A percentile compares a stretch with the other conserved stretches of the same genome.
phyloP scores from a whole-genome alignment of 2,329 filamentous ascomycete species.

The Aspergillus ruber region DNA sequence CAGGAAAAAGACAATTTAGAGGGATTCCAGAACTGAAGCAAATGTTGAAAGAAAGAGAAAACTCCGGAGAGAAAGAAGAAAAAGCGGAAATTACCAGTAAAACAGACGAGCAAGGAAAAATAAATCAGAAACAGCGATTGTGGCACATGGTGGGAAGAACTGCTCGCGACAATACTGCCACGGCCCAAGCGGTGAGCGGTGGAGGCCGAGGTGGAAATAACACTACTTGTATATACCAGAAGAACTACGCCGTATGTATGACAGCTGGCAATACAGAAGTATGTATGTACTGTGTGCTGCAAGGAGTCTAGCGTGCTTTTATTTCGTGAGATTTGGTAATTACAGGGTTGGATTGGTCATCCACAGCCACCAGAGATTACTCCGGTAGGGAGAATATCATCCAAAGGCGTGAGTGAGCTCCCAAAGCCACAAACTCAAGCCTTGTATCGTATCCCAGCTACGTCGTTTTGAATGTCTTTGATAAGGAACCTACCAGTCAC shows the following conservation, averaged over 20 bases:
- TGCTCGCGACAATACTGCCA: slow-evolving; percentile 7
- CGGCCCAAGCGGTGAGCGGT: slow-evolving; percentile 14
- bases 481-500: slow-evolving; percentile 64
- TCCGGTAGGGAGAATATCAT: slow-evolving; percentile 2
- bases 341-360: neutral
- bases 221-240: too few species aligned
- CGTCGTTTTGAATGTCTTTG: slow-evolving; percentile 76
- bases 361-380: neutral
- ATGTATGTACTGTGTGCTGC: neutral
- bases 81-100: slow-evolving; percentile 11
- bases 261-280: neutral
- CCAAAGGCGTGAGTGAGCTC: slow-evolving; percentile 6
- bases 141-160: slow-evolving; percentile 1
- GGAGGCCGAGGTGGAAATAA: neutral
- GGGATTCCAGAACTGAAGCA: slow-evolving; percentile 4
- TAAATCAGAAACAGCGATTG: neutral
- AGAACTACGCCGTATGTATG: neutral
- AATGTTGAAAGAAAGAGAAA: slow-evolving; percentile 1
- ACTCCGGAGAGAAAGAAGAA: slow-evolving; percentile 4
- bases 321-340: neutral
- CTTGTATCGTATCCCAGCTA: slow-evolving; percentile 67
- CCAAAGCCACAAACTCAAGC: slow-evolving; percentile 36
- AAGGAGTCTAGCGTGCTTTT: neutral
- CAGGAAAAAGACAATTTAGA: slow-evolving; percentile 10
- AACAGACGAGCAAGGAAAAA: slow-evolving; percentile 4